Evolutionary conservation across 2,329 filamentous ascomycete species (phyloP).

Genomic region (Aspergillus flavus): DNA sequence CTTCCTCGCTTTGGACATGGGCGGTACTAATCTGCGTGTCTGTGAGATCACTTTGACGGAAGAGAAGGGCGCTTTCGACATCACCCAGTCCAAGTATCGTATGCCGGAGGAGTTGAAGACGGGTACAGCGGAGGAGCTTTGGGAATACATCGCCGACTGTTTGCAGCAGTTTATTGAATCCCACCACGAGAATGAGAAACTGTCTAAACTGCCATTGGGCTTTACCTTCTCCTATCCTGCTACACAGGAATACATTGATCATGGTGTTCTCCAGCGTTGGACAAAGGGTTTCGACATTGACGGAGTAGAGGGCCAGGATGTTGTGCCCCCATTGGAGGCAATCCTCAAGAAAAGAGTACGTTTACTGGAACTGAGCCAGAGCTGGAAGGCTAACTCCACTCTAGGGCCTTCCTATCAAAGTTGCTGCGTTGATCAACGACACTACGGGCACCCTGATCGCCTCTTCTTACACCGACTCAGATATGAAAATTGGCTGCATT

Average conservation of each 20-base stretch:
- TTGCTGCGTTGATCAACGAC: slow-evolving; percentile 94
- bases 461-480: slow-evolving; percentile 90
- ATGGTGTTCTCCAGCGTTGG: slow-evolving; percentile 91
- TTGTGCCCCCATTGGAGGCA: slow-evolving; percentile 83
- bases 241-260: slow-evolving; percentile 89
- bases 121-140: slow-evolving; percentile 80
- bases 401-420: slow-evolving; percentile 85
- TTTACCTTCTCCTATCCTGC: slow-evolving; percentile 98
- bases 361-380: slow-evolving; percentile 13
- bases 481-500: slow-evolving; percentile 95
- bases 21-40: slow-evolving; percentile 91
- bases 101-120: slow-evolving; percentile 93
- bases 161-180: slow-evolving; percentile 86
- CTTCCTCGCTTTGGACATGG: slow-evolving; percentile 90
- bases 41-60: slow-evolving; percentile 90
- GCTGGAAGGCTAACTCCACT: slow-evolving; percentile 17
- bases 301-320: slow-evolving; percentile 86
- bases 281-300: slow-evolving; percentile 96
- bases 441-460: slow-evolving; percentile 96
- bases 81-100: slow-evolving; percentile 93
- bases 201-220: slow-evolving; percentile 70
- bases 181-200: slow-evolving; percentile 70
- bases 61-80: slow-evolving; percentile 86
- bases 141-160: slow-evolving; percentile 94
- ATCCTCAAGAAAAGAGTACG: slow-evolving; percentile 70